phyloP scores from a whole-genome alignment of 2,329 filamentous ascomycete species.

The Huntiella abstrusa region DNA sequence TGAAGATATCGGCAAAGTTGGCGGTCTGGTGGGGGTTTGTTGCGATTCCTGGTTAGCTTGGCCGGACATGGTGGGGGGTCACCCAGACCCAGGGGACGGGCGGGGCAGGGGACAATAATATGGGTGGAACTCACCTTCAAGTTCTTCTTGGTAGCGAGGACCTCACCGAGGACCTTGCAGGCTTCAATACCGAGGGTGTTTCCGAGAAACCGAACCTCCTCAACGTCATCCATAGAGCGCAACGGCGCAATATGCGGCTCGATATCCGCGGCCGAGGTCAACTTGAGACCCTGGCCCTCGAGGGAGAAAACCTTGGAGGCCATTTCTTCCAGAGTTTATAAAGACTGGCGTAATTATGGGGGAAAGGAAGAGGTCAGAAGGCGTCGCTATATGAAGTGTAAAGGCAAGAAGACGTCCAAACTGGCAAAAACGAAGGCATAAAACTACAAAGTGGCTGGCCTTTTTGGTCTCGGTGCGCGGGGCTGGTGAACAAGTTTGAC shows the following conservation, averaged over 20 bases:
- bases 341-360: too few relatives aligned
- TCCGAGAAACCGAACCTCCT: constrained; percentile 71
- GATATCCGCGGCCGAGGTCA: constrained; percentile 73
- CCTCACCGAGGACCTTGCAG: constrained; percentile 65
- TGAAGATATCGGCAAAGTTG: constrained; percentile 96
- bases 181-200: constrained; percentile 88
- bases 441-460: too few relatives aligned
- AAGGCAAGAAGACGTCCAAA: too few relatives aligned
- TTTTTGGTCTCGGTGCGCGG: too few relatives aligned
- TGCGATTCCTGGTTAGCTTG: too few relatives aligned
- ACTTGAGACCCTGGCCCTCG: constrained; percentile 80
- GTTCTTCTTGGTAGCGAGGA: constrained; percentile 67
- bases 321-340: constrained; percentile 15
- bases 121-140: constrained; percentile 38
- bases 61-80: too few relatives aligned
- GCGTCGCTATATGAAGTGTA: too few relatives aligned
- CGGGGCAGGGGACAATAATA: too few relatives aligned
- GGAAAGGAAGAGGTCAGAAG: too few relatives aligned
- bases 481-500: too few relatives aligned
- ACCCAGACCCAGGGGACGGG: too few relatives aligned
- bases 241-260: constrained; percentile 67
- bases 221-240: constrained; percentile 50
- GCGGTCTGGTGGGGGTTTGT: constrained; percentile 33
- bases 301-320: constrained; percentile 62
- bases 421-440: too few relatives aligned